A percentile compares a stretch with the other conserved stretches of the same genome.
Evolutionary conservation across 176 grass and related monocot species (phyloP).

Genomic region (Eleusine indica): DNA sequence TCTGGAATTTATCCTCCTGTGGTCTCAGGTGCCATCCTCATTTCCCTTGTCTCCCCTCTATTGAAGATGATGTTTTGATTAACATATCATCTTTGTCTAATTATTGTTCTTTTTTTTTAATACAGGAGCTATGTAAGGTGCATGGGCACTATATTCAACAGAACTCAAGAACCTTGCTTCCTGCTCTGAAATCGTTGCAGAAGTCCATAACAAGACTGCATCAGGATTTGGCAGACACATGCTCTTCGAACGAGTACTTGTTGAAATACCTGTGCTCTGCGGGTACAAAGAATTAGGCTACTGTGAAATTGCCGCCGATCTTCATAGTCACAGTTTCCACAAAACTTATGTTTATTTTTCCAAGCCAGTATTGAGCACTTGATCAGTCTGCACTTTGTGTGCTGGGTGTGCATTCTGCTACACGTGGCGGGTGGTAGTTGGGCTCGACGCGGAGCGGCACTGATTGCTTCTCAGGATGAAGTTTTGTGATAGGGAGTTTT

Average conservation of each 20-base stretch:
- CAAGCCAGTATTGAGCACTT: background rate
- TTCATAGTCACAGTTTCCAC: background rate
- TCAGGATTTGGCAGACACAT: slow-evolving; percentile 91
- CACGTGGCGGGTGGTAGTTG: background rate
- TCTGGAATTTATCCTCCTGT: slow-evolving; percentile 91
- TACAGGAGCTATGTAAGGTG: slow-evolving; percentile 85
- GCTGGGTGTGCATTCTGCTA: background rate
- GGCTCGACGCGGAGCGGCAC: background rate
- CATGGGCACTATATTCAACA: slow-evolving; percentile 90
- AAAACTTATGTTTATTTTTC: background rate
- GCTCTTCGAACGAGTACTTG: slow-evolving; percentile 93
- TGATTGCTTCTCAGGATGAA: background rate
- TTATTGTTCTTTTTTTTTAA: slow-evolving; percentile 15
- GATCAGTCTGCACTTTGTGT: background rate
- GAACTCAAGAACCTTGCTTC: slow-evolving; percentile 85
- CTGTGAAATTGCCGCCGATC: background rate
- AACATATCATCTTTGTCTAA: slow-evolving; percentile 2
- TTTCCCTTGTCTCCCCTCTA: background rate
- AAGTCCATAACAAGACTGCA: slow-evolving; percentile 89
- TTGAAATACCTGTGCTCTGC: slow-evolving; percentile 77
- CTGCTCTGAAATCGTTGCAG: slow-evolving; percentile 80
- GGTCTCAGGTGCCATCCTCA: slow-evolving; percentile 67
- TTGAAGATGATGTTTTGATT: background rate
- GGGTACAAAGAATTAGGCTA: slow-evolving; percentile 54
- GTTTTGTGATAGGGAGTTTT: background rate